phyloP scores from a whole-genome alignment of 139 green algal genomes.

The Chloropicon primus region DNA sequence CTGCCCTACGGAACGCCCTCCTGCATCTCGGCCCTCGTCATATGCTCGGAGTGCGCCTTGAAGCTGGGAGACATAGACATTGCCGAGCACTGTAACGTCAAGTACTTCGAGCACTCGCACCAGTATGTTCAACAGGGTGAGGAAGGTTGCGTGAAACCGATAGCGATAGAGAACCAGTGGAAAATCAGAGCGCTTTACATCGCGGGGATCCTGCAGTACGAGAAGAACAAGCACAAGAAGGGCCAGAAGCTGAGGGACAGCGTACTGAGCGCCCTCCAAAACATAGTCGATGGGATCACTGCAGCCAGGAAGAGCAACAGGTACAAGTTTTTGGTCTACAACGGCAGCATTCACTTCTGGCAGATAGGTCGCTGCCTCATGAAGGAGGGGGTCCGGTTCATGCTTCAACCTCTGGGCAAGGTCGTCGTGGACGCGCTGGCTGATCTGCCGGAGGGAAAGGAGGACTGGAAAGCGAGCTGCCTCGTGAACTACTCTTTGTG shows the following conservation, averaged over 20 bases:
- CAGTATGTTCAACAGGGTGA: not conserved
- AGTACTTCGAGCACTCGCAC: not conserved
- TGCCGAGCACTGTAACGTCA: not conserved
- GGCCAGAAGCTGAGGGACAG: not conserved
- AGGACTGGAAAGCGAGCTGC: not conserved
- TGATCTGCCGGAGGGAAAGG: not conserved
- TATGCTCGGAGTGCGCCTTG: not conserved
- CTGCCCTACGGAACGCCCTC: not conserved
- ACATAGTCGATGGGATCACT: not conserved
- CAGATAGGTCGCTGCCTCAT: not conserved
- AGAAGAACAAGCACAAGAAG: not conserved
- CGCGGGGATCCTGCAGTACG: not conserved
- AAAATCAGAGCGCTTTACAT: not conserved
- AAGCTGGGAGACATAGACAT: not conserved
- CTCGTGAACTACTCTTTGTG: not conserved
- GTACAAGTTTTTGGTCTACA: not conserved
- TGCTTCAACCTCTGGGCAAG: not conserved
- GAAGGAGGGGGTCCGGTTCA: not conserved
- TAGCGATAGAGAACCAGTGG: not conserved
- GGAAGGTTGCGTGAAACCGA: not conserved
- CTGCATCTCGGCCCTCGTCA: not conserved
- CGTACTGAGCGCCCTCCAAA: not conserved
- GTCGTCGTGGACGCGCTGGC: not conserved
- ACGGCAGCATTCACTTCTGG: not conserved
- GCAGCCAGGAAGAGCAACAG: not conserved